Percentiles rank a stretch among this genome's conserved stretches.
Conservation (phyloP, 371 early-diverging fungal genomes). For the Mortierella sp. region DNA sequence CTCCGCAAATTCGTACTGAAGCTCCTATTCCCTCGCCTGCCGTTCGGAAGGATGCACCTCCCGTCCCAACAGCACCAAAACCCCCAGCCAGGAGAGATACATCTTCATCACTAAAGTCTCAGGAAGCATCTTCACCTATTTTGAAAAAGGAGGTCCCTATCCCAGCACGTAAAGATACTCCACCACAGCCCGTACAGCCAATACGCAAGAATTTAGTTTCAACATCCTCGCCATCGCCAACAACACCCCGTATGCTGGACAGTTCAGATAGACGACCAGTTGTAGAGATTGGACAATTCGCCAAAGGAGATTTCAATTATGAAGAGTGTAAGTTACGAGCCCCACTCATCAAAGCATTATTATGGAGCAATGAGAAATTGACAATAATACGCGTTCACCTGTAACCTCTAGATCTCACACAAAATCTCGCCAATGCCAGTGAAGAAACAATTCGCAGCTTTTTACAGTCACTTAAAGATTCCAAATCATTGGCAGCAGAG, state of each 20-base stretch:
- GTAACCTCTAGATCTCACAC: conserved; percentile 61
- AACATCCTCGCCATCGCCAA: conserved; percentile 33
- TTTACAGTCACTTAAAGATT: conserved; percentile 72
- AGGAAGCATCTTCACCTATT: conserved; percentile 36
- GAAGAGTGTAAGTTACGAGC: conserved; percentile 60
- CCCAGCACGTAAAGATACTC: conserved; percentile 29
- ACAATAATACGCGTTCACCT: not conserved
- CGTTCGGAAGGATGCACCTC: conserved; percentile 21
- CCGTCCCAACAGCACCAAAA: conserved; percentile 31
- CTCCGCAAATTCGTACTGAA: conserved; percentile 40
- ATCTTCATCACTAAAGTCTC: conserved; percentile 36
- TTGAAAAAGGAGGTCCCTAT: conserved; percentile 24
- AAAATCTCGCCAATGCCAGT: conserved; percentile 66
- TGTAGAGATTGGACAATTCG: conserved; percentile 56
- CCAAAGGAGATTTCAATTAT: conserved; percentile 53
- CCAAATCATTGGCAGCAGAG: conserved; percentile 83
- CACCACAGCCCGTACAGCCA: conserved; percentile 26
- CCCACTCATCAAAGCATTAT: too few species aligned
- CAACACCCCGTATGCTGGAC: conserved; percentile 8
- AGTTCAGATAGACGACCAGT: conserved; percentile 19
- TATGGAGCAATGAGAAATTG: not conserved
- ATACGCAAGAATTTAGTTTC: conserved; percentile 48
- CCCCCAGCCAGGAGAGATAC: conserved; percentile 46
- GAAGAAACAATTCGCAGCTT: conserved; percentile 76
- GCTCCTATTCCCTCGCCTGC: conserved; percentile 30